These are phyloP conservation scores for Ambispora gerdemannii DNA, from an alignment of 192 early-diverging fungal species.

Conservation along the genomic window DNA sequence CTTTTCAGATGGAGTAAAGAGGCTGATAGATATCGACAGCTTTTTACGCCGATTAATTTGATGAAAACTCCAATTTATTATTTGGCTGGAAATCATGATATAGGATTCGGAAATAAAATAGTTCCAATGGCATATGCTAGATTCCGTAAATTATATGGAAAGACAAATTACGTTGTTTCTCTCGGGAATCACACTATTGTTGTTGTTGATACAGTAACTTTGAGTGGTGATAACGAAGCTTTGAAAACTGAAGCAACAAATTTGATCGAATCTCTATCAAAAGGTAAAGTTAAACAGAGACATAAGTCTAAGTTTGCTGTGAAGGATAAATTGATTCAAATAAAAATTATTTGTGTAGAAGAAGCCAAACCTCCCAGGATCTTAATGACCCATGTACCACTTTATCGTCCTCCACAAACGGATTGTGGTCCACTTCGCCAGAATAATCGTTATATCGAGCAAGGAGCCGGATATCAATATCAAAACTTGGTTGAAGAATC, in stretches of 20 bases:
- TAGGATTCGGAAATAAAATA: conserved; percentile 73
- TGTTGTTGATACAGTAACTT: conserved; percentile 73
- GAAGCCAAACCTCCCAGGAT: conserved; percentile 48
- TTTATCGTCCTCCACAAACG: conserved; percentile 60
- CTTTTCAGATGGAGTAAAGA: conserved; percentile 53
- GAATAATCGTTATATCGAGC: conserved; percentile 40
- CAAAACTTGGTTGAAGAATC: conserved; percentile 71
- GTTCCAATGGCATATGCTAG: conserved; percentile 38
- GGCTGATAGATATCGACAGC: conserved; percentile 48
- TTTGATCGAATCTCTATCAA: conserved; percentile 46
- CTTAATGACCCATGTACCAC: conserved; percentile 83
- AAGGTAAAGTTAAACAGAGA: conserved; percentile 35
- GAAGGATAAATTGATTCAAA: neutral
- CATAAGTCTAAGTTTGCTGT: neutral
- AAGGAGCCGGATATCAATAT: conserved; percentile 81
- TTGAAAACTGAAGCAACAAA: conserved; percentile 48
- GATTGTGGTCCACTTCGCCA: conserved; percentile 72
- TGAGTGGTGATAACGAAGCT: conserved; percentile 44
- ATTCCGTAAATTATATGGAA: conserved; percentile 53
- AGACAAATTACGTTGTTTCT: conserved; percentile 50
- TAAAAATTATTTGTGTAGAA: conserved; percentile 5
- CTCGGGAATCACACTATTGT: conserved; percentile 65
- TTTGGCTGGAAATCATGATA: conserved; percentile 92
- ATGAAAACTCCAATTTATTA: conserved; percentile 35
- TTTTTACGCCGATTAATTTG: conserved; percentile 25